These are phyloP conservation scores for Lactarius trivialis DNA, from an alignment of 768 basidiomycete species.

Conservation along the genomic window DNA sequence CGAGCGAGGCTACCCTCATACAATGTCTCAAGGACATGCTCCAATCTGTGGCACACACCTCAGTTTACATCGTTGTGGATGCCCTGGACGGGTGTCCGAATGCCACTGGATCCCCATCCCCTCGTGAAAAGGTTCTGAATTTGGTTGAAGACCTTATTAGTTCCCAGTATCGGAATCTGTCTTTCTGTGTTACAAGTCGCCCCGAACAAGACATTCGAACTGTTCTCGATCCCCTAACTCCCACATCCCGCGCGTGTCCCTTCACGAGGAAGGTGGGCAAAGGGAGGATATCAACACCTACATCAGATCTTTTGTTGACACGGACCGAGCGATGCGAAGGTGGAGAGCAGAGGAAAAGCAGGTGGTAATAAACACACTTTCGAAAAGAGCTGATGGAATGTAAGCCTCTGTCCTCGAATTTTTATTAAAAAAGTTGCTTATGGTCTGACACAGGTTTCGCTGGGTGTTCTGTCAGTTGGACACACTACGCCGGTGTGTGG, in stretches of 20 bases:
- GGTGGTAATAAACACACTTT: not conserved
- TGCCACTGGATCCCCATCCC: not conserved
- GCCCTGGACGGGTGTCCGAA: slow-evolving; percentile 5
- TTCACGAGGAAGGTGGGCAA: slow-evolving; percentile 6
- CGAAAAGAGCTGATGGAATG: not conserved
- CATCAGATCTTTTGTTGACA: not conserved
- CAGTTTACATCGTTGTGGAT: not conserved
- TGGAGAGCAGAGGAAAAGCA: slow-evolving; percentile 2
- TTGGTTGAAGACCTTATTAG: too few species aligned
- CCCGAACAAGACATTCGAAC: too few species aligned
- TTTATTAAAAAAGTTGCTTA: too few species aligned
- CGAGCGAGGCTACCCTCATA: not conserved
- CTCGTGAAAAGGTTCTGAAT: not conserved
- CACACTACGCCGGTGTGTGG: too few species aligned
- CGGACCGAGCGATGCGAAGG: not conserved
- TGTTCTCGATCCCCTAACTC: not conserved
- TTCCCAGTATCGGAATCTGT: too few species aligned
- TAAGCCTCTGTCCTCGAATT: too few species aligned
- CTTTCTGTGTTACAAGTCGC: slow-evolving; percentile 4
- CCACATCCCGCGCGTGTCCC: not conserved
- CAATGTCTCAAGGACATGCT: not conserved
- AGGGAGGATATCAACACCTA: not conserved
- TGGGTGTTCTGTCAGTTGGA: too few species aligned
- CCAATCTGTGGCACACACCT: not conserved
- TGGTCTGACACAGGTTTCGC: too few species aligned